Conservation (phyloP, 805 yeast species). For the Candida piceae region DNA sequence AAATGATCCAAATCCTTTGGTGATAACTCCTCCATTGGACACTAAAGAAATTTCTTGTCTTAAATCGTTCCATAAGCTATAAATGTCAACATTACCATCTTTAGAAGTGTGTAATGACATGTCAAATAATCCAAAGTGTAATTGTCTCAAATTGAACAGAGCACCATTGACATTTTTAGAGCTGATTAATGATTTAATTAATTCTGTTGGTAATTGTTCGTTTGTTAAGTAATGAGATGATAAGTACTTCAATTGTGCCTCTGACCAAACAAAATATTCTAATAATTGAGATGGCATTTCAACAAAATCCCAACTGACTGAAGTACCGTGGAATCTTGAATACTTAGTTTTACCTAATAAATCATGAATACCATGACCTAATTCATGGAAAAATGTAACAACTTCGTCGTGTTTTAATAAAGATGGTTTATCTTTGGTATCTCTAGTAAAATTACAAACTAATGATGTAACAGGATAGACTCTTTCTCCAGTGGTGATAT, state of each 20-base stretch:
- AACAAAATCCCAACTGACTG: slow-evolving; percentile 80
- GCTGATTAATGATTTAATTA: slow-evolving; percentile 52
- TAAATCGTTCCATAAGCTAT: slow-evolving; percentile 57
- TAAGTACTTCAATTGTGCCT: slow-evolving; percentile 48
- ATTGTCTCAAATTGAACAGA: slow-evolving; percentile 63
- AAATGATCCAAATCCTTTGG: slow-evolving; percentile 72
- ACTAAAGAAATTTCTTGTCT: slow-evolving; percentile 60
- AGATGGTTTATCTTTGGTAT: slow-evolving; percentile 64
- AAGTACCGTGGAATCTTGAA: slow-evolving; percentile 70
- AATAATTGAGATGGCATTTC: slow-evolving; percentile 90
- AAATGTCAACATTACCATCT: slow-evolving; percentile 46
- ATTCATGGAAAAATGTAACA: slow-evolving; percentile 81
- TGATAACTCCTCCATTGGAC: slow-evolving; percentile 46
- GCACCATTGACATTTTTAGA: slow-evolving; percentile 79
- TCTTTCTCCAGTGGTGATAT: slow-evolving; percentile 41
- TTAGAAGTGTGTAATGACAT: slow-evolving; percentile 56
- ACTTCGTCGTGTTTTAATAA: slow-evolving; percentile 74
- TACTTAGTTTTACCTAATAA: slow-evolving; percentile 61
- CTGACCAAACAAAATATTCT: slow-evolving; percentile 85
- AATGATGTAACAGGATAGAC: slow-evolving; percentile 68
- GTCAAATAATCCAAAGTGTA: slow-evolving; percentile 76
- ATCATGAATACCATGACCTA: slow-evolving; percentile 86
- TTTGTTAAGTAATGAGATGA: slow-evolving; percentile 61
- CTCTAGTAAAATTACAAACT: slow-evolving; percentile 81
- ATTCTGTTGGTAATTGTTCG: slow-evolving; percentile 49